Conservation (phyloP, 371 early-diverging fungal species). For the Syncephalastrum racemosum region DNA sequence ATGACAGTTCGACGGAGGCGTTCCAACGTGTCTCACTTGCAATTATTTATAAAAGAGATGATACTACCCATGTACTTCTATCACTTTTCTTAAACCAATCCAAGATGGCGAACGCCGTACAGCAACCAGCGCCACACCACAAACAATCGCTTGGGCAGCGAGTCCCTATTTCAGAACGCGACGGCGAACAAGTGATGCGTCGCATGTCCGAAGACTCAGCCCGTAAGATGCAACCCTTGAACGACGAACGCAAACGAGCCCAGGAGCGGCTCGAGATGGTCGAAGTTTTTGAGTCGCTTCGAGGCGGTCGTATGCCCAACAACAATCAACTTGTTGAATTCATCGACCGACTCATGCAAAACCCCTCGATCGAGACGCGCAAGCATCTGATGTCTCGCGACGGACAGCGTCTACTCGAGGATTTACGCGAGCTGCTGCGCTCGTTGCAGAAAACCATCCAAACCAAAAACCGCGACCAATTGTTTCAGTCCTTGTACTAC, state of each 20-base stretch:
- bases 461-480: conserved; percentile 59
- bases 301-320: conserved; percentile 61
- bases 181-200: conserved; percentile 3
- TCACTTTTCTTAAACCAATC: too few species aligned
- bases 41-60: too few species aligned
- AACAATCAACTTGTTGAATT: conserved; percentile 56
- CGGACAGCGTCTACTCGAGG: conserved; percentile 47
- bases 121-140: neutral
- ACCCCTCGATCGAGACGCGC: conserved; percentile 41
- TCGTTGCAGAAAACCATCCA: conserved; percentile 43
- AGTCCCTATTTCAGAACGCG: neutral
- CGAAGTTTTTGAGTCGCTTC: conserved; percentile 48
- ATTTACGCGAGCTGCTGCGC: conserved; percentile 43
- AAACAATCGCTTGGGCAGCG: neutral
- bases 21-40: too few species aligned
- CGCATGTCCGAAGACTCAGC: conserved; percentile 1
- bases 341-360: conserved; percentile 37
- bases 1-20: too few species aligned
- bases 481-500: conserved; percentile 61
- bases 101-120: neutral
- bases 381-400: conserved; percentile 49
- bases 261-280: conserved; percentile 35
- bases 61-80: too few species aligned
- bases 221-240: neutral
- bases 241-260: conserved; percentile 1